phyloP scores from a whole-genome alignment of 163 green algal genomes.

The Picocystis sp. region DNA sequence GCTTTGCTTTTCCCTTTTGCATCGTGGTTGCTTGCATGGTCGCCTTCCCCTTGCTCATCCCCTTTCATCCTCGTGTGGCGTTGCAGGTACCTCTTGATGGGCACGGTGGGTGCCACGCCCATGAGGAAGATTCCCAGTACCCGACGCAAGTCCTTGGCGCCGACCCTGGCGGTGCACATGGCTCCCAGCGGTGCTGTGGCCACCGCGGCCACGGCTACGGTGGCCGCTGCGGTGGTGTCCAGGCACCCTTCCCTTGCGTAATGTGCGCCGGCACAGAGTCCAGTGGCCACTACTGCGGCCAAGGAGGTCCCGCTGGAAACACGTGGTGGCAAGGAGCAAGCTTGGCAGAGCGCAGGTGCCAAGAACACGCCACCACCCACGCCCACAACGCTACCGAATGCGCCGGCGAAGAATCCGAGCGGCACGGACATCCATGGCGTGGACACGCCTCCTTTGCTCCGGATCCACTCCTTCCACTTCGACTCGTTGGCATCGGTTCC shows the following conservation, averaged over 20 bases:
- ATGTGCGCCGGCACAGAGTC: slow-evolving; percentile 22
- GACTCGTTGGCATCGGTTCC: too few relatives aligned
- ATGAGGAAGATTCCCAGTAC: slow-evolving; percentile 45
- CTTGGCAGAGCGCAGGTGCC: slow-evolving; percentile 34
- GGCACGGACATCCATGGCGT: slow-evolving; percentile 19
- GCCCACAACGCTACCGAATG: slow-evolving; percentile 51
- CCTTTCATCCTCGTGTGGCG: background rate
- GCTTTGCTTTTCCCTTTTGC: slow-evolving; percentile 4
- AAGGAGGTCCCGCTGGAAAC: slow-evolving; percentile 51
- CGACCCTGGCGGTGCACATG: slow-evolving; percentile 26
- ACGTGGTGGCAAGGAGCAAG: slow-evolving; percentile 37
- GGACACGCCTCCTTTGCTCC: too few relatives aligned
- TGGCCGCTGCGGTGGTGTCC: slow-evolving; percentile 28
- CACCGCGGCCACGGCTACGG: slow-evolving; percentile 36
- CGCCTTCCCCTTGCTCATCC: background rate
- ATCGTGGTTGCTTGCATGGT: background rate
- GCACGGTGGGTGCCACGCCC: slow-evolving; percentile 41
- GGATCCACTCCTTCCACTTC: too few relatives aligned
- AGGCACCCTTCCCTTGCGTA: slow-evolving; percentile 27
- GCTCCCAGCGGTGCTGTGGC: slow-evolving; percentile 42
- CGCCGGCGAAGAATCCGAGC: slow-evolving; percentile 31
- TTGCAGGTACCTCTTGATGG: slow-evolving; percentile 30
- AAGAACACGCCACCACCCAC: slow-evolving; percentile 60
- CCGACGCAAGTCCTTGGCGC: slow-evolving; percentile 26
- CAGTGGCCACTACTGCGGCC: slow-evolving; percentile 48